These are phyloP conservation scores for Tinospora cordifolia DNA, from an alignment of 164 flowering plant species.

Conservation along the genomic window DNA sequence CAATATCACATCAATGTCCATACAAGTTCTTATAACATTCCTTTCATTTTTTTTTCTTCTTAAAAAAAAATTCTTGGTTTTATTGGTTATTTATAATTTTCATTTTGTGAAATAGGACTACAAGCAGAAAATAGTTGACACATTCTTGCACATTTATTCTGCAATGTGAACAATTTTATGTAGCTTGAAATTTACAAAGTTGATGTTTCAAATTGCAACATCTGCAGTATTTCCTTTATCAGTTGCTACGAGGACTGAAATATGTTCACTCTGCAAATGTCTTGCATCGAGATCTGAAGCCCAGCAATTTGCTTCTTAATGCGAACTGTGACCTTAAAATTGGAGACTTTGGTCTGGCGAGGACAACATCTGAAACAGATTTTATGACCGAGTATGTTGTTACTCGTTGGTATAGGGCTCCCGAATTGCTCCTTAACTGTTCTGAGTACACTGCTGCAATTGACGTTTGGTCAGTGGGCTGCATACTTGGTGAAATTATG, in stretches of 20 bases:
- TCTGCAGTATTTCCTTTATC: slow-evolving; percentile 89
- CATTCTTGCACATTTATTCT: background rate
- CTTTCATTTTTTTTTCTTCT: background rate
- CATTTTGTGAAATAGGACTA: background rate
- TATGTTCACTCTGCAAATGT: slow-evolving; percentile 92
- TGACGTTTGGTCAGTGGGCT: slow-evolving; percentile 95
- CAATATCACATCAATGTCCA: too few relatives aligned
- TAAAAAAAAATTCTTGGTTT: background rate
- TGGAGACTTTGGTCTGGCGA: slow-evolving; percentile 93
- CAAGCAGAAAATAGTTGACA: background rate
- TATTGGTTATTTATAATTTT: background rate
- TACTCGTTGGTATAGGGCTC: slow-evolving; percentile 97
- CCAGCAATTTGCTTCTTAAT: slow-evolving; percentile 86
- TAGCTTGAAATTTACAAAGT: background rate
- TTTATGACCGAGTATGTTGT: slow-evolving; percentile 99
- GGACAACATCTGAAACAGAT: slow-evolving; percentile 96
- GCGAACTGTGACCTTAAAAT: slow-evolving; percentile 93
- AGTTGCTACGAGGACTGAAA: slow-evolving; percentile 75
- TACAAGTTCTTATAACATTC: background rate
- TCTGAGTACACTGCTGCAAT: slow-evolving; percentile 94
- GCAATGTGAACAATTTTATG: background rate
- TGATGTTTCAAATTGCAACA: slow-evolving; percentile 12
- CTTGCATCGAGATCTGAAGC: slow-evolving; percentile 91
- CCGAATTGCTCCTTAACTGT: slow-evolving; percentile 91
- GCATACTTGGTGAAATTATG: slow-evolving; percentile 87